Percentiles rank a stretch among this genome's conserved stretches.
Conservation (phyloP, 78 protist species). For the Pelomyxa schiedti region DNA sequence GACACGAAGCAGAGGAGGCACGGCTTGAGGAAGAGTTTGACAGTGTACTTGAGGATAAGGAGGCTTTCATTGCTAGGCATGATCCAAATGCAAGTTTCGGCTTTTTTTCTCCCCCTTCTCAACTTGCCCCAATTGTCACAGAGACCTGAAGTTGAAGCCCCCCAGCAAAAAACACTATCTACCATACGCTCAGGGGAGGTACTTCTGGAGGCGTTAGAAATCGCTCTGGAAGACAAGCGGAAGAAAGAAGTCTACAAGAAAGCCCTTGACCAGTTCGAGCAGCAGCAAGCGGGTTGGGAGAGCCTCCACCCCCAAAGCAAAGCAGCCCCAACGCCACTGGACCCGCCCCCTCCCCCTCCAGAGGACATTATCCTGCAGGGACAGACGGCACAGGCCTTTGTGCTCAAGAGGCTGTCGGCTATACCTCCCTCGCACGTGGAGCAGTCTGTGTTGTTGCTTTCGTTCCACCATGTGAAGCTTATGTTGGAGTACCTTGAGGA, state of each 20-base stretch:
- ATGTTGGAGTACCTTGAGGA: neutral
- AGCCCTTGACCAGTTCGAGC: neutral
- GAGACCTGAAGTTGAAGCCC: constrained; percentile 17
- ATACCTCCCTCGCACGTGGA: constrained; percentile 20
- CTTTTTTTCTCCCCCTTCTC: constrained; percentile 20
- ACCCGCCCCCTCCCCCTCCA: neutral
- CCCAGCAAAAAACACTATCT: constrained; percentile 29
- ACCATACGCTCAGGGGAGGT: constrained; percentile 53
- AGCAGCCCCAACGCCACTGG: neutral
- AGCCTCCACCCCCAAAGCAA: neutral
- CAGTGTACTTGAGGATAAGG: neutral
- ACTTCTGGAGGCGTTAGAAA: constrained; percentile 57
- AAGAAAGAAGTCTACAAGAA: constrained; percentile 11
- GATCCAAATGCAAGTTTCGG: constrained; percentile 14
- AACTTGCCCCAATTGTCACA: neutral
- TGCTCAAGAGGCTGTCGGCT: neutral
- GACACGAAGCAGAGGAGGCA: constrained; percentile 66
- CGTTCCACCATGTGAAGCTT: neutral
- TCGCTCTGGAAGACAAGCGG: constrained; percentile 9
- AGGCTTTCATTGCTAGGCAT: constrained; percentile 13
- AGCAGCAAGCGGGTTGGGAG: neutral
- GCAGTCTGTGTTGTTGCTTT: constrained; percentile 22
- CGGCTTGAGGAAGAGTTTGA: constrained; percentile 41
- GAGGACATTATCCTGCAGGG: constrained; percentile 16
- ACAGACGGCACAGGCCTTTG: neutral